Evolutionary conservation across 192 early-diverging fungal species (phyloP).

Genomic region (Backusella tarrabulga): DNA sequence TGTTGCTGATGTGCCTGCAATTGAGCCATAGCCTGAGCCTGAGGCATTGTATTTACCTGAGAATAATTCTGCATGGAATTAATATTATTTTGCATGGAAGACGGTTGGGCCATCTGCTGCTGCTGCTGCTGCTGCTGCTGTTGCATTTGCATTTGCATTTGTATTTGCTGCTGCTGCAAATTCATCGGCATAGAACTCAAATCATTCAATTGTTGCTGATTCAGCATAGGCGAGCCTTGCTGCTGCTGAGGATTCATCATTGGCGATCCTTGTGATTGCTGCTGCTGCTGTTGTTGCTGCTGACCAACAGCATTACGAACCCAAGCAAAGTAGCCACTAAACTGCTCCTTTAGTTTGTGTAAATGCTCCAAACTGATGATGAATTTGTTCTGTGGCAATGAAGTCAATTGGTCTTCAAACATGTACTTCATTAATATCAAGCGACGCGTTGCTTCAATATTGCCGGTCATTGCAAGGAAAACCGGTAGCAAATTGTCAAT

Average conservation of each 20-base stretch:
- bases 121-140: constrained; percentile 21
- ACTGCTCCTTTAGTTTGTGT: constrained; percentile 45
- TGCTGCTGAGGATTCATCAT: constrained; percentile 12
- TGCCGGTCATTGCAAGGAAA: constrained; percentile 45
- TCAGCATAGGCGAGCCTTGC: background rate
- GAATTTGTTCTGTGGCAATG: constrained; percentile 44
- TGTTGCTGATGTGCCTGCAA: constrained; percentile 12
- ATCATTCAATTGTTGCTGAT: background rate
- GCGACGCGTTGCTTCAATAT: constrained; percentile 43
- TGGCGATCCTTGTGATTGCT: constrained; percentile 11
- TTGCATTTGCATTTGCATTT: constrained; percentile 8
- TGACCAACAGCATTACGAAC: constrained; percentile 34
- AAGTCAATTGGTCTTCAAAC: constrained; percentile 50
- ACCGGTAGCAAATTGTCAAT: constrained; percentile 49
- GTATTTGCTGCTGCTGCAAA: constrained; percentile 2
- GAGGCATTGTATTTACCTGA: background rate
- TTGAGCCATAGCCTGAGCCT: constrained; percentile 9
- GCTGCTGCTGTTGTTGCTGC: constrained; percentile 6
- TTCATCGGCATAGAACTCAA: background rate
- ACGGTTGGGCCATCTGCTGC: constrained; percentile 8
- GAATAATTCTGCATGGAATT: background rate
- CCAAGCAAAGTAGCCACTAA: constrained; percentile 46
- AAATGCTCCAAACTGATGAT: constrained; percentile 45
- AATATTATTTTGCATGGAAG: background rate
- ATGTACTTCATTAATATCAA: constrained; percentile 56